Evolutionary conservation across 805 yeast genomes (phyloP).

Genomic region (Candida yuanshanica): DNA sequence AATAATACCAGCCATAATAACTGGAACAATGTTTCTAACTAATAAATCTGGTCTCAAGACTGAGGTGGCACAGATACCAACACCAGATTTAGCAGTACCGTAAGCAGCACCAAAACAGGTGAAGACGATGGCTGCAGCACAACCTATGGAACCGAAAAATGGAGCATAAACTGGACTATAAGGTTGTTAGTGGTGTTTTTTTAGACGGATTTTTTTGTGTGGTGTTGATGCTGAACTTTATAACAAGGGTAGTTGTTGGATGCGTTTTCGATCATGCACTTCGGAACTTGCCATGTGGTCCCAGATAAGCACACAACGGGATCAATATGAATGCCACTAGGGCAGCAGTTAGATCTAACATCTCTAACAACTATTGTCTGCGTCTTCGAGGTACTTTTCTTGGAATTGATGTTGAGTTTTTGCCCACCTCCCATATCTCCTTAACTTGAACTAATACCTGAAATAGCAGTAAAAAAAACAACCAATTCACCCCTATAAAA

Average conservation of each 20-base stretch:
- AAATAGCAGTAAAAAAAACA: background rate
- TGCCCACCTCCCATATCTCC: background rate
- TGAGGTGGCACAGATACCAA: slow-evolving; percentile 98
- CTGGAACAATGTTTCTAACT: slow-evolving; percentile 92
- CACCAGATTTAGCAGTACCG: slow-evolving; percentile 99
- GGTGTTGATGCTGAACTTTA: background rate
- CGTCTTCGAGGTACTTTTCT: too few relatives aligned
- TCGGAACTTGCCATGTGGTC: background rate
- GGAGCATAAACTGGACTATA: slow-evolving; percentile 53
- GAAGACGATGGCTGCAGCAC: slow-evolving; percentile 98
- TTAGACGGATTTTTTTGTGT: background rate
- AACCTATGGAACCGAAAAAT: slow-evolving; percentile 98
- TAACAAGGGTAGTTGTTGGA: too few relatives aligned
- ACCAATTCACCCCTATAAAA: background rate
- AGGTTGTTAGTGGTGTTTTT: too few relatives aligned
- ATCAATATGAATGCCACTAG: background rate
- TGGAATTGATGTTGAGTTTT: background rate
- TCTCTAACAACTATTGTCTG: too few relatives aligned
- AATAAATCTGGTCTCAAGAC: slow-evolving; percentile 95
- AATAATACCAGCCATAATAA: slow-evolving; percentile 99
- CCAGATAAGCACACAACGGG: background rate
- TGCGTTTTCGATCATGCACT: background rate
- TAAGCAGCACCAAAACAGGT: slow-evolving; percentile 98
- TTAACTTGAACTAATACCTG: background rate
- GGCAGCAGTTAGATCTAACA: too few relatives aligned